phyloP scores from a whole-genome alignment of 352 stramenopile genomes.

The Bremia lactucae region DNA sequence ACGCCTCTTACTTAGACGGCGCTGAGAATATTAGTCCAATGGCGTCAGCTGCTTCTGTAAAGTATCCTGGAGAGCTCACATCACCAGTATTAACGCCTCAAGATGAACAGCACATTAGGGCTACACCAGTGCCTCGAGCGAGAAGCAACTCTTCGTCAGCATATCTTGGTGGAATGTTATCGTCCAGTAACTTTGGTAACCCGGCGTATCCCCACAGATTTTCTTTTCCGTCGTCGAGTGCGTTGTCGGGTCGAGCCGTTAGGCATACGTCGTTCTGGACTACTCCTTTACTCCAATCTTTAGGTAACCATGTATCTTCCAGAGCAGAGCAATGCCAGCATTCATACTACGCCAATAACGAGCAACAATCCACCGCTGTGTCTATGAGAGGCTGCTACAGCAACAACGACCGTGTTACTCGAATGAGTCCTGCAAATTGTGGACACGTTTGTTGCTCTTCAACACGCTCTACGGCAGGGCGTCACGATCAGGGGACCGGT shows the following conservation, averaged over 20 bases:
- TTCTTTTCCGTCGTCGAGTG: constrained; percentile 7
- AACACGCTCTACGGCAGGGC: constrained; percentile 15
- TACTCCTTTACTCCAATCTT: constrained; percentile 16
- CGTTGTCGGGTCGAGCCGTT: constrained; percentile 14
- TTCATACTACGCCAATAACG: constrained; percentile 17
- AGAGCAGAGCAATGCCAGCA: constrained; percentile 17
- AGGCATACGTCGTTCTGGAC: constrained; percentile 19
- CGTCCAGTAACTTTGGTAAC: constrained; percentile 20
- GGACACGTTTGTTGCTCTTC: constrained; percentile 4
- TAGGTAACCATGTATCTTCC: constrained; percentile 16
- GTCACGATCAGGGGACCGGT: constrained; percentile 51
- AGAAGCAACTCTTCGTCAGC: constrained; percentile 37
- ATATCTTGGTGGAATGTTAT: constrained; percentile 21
- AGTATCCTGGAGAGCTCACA: constrained; percentile 19
- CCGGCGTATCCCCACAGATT: constrained; percentile 15
- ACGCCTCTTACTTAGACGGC: constrained; percentile 43
- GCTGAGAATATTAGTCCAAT: constrained; percentile 19
- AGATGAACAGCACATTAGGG: constrained; percentile 25
- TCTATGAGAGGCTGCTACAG: constrained; percentile 17
- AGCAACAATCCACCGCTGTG: constrained; percentile 12
- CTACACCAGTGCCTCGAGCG: constrained; percentile 11
- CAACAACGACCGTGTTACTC: constrained; percentile 15
- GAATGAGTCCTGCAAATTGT: constrained; percentile 5
- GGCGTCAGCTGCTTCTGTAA: constrained; percentile 12
- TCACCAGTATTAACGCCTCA: constrained; percentile 25